phyloP scores from a whole-genome alignment of 192 early-diverging fungal species.

The Phlyctochytrium bullatum region DNA sequence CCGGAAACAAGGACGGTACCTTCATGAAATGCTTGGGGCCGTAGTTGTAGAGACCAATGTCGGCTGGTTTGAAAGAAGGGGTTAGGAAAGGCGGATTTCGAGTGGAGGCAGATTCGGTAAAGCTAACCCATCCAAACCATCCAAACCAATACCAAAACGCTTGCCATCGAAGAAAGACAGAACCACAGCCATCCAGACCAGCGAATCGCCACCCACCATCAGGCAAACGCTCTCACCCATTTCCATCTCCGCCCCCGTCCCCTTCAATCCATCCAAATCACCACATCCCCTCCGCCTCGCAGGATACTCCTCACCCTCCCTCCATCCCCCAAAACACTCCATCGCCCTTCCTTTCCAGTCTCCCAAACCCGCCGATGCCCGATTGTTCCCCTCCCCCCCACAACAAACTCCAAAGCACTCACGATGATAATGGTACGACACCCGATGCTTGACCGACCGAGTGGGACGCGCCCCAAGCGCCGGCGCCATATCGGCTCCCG shows the following conservation, averaged over 20 bases:
- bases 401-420: too few species aligned
- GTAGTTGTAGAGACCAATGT: slow-evolving; percentile 58
- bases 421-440: slow-evolving; percentile 48
- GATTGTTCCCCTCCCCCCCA: too few species aligned
- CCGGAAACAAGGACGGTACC: slow-evolving; percentile 22
- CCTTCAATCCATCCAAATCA: too few species aligned
- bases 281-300: too few species aligned
- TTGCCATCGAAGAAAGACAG: background rate
- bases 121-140: background rate
- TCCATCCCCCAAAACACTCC: too few species aligned
- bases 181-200: too few species aligned
- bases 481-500: background rate
- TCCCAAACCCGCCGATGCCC: too few species aligned
- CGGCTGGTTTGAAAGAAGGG: slow-evolving; percentile 27
- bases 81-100: background rate
- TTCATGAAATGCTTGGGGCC: slow-evolving; percentile 57
- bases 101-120: background rate
- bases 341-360: too few species aligned
- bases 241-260: background rate
- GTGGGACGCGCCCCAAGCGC: background rate
- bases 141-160: background rate
- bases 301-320: too few species aligned
- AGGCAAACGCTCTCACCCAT: too few species aligned
- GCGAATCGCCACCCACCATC: too few species aligned
- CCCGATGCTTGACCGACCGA: slow-evolving; percentile 19